Percentiles rank a stretch among this genome's conserved stretches.
Conservation (phyloP, 2,329 filamentous ascomycete genomes). For the Daldinia sp. region DNA sequence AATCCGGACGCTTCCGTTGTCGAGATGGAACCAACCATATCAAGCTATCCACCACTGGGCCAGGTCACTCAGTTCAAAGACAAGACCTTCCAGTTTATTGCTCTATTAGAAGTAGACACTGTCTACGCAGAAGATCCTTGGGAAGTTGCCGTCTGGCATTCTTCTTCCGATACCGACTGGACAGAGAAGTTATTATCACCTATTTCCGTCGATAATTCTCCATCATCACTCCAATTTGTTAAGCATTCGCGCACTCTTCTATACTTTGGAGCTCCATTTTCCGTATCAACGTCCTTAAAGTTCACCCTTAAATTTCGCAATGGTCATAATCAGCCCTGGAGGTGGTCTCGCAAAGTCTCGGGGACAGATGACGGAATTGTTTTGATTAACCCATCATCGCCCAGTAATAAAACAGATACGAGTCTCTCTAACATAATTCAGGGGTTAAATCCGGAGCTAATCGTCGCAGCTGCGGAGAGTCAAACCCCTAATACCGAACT, state of each 20-base stretch:
- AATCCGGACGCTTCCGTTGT: slow-evolving; percentile 41
- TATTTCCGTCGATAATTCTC: slow-evolving; percentile 47
- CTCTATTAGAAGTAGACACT: slow-evolving; percentile 74
- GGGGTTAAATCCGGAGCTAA: slow-evolving; percentile 67
- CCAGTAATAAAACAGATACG: slow-evolving; percentile 48
- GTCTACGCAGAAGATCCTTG: slow-evolving; percentile 69
- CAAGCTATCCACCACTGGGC: slow-evolving; percentile 77
- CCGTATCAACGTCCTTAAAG: slow-evolving; percentile 61
- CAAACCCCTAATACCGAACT: slow-evolving; percentile 77
- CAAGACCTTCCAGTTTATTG: slow-evolving; percentile 69
- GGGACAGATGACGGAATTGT: slow-evolving; percentile 73
- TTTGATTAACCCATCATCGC: slow-evolving; percentile 60
- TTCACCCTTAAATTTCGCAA: slow-evolving; percentile 81
- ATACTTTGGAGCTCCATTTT: slow-evolving; percentile 67
- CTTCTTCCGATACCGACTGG: slow-evolving; percentile 67
- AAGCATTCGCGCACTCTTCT: slow-evolving; percentile 54
- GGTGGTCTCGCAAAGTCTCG: slow-evolving; percentile 76
- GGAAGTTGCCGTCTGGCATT: slow-evolving; percentile 82
- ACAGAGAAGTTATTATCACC: slow-evolving; percentile 61
- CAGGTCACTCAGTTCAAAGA: slow-evolving; percentile 74
- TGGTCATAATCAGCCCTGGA: slow-evolving; percentile 68
- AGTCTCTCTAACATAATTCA: slow-evolving; percentile 68
- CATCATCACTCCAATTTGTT: slow-evolving; percentile 65
- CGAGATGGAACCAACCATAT: slow-evolving; percentile 56
- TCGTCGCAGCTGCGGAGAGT: slow-evolving; percentile 66